Evolutionary conservation across 495 filamentous ascomycete genomes (phyloP).

Genomic region (Penicillium lividum): DNA sequence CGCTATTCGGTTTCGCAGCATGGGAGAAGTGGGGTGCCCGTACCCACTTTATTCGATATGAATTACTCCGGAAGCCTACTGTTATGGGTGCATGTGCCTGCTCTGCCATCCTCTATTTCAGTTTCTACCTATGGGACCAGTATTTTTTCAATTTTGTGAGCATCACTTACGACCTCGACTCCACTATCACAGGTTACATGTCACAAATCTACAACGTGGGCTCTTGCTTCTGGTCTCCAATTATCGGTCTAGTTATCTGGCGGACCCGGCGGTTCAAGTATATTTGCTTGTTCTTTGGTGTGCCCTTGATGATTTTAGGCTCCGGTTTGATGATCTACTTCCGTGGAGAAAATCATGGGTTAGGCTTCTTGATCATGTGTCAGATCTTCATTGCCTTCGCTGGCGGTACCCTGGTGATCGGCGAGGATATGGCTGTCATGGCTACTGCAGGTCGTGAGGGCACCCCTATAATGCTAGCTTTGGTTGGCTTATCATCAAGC

Average conservation of each 20-base stretch:
- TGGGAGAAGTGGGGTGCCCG: constrained; percentile 62
- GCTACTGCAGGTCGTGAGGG: constrained; percentile 61
- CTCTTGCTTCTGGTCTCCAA: constrained; percentile 61
- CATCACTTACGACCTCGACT: constrained; percentile 62
- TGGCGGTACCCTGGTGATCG: constrained; percentile 65
- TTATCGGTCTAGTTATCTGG: constrained; percentile 61
- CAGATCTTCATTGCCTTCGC: constrained; percentile 77
- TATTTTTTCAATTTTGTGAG: constrained; percentile 73
- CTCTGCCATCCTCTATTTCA: constrained; percentile 56
- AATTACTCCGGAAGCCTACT: constrained; percentile 62
- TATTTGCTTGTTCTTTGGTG: constrained; percentile 59
- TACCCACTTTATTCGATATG: constrained; percentile 61
- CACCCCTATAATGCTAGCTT: constrained; percentile 69
- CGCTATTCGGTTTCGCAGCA: constrained; percentile 56
- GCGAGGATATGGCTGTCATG: constrained; percentile 74
- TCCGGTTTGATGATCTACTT: constrained; percentile 69
- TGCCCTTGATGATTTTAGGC: constrained; percentile 65
- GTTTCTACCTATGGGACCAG: constrained; percentile 66
- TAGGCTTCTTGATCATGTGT: constrained; percentile 75
- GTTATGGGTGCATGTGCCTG: constrained; percentile 64
- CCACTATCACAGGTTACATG: constrained; percentile 64
- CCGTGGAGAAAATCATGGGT: constrained; percentile 56
- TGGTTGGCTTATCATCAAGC: constrained; percentile 64
- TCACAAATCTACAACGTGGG: constrained; percentile 70
- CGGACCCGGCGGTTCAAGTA: constrained; percentile 57